Percentiles rank a stretch among this genome's conserved stretches.
Conservation (phyloP, 202 grass and related monocot species). For the Dendrocalamus latiflorus region DNA sequence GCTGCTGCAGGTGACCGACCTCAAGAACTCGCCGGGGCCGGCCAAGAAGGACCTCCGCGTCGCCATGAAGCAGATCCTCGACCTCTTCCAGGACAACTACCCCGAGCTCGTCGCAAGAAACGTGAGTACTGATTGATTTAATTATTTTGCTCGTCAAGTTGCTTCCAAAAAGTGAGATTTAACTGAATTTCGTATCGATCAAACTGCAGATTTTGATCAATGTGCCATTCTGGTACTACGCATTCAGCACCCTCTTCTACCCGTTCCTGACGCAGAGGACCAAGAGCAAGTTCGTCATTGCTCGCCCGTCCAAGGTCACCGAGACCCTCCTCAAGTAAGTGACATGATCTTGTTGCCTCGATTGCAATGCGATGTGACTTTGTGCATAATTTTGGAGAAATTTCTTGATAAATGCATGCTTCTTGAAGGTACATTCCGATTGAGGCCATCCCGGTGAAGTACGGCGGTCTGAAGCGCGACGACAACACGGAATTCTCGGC, state of each 20-base stretch:
- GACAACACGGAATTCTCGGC: constrained; percentile 48
- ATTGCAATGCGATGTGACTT: background rate
- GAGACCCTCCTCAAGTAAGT: constrained; percentile 94
- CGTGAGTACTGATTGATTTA: constrained; percentile 39
- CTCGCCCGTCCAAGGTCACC: constrained; percentile 64
- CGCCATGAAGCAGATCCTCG: constrained; percentile 68
- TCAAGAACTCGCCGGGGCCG: constrained; percentile 62
- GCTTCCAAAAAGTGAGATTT: background rate
- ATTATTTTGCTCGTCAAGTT: background rate
- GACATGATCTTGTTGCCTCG: background rate
- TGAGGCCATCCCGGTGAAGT: constrained; percentile 70
- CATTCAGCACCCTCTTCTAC: constrained; percentile 75
- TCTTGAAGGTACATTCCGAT: constrained; percentile 68
- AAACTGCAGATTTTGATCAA: constrained; percentile 83
- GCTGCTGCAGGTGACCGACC: constrained; percentile 75
- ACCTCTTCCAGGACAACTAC: constrained; percentile 92
- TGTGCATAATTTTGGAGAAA: background rate
- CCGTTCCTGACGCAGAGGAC: constrained; percentile 95
- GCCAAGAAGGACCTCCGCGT: constrained; percentile 71
- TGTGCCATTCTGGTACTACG: constrained; percentile 94
- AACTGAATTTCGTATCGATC: background rate
- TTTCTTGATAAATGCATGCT: background rate
- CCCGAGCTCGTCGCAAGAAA: constrained; percentile 87
- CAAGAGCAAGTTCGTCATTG: constrained; percentile 93
- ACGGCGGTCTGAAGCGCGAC: constrained; percentile 85